Conservation (phyloP, 2,329 filamentous ascomycete species). For the Fusarium pilosicola region DNA sequence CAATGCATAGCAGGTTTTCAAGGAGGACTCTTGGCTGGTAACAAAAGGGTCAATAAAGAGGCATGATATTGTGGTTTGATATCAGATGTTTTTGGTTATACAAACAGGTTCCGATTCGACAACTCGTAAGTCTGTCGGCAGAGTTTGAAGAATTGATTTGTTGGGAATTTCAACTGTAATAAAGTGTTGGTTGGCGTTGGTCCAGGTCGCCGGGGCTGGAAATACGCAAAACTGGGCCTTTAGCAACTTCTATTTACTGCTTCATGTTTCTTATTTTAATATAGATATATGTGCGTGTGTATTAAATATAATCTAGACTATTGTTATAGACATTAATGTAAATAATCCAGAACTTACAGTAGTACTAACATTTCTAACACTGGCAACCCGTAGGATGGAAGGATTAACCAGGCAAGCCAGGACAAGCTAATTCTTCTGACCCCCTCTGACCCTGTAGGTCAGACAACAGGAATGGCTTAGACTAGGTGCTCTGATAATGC, state of each 20-base stretch:
- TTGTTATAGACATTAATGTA: neutral
- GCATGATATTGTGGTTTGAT: neutral
- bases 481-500: neutral
- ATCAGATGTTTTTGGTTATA: neutral
- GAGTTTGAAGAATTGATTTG: neutral
- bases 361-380: neutral
- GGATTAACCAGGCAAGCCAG: no score
- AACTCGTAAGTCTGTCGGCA: neutral
- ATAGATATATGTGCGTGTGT: neutral
- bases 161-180: constrained; percentile 13
- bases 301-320: neutral
- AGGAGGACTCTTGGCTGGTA: neutral
- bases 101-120: neutral
- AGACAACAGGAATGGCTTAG: neutral
- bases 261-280: neutral
- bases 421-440: no score
- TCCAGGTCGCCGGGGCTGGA: neutral
- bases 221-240: neutral
- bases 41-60: neutral
- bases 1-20: neutral
- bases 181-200: neutral
- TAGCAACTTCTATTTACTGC: neutral
- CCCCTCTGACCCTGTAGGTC: no score
- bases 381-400: neutral
- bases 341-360: neutral